Evolutionary conservation across 352 stramenopile genomes (phyloP).

Genomic region (Globisporangium splendens): DNA sequence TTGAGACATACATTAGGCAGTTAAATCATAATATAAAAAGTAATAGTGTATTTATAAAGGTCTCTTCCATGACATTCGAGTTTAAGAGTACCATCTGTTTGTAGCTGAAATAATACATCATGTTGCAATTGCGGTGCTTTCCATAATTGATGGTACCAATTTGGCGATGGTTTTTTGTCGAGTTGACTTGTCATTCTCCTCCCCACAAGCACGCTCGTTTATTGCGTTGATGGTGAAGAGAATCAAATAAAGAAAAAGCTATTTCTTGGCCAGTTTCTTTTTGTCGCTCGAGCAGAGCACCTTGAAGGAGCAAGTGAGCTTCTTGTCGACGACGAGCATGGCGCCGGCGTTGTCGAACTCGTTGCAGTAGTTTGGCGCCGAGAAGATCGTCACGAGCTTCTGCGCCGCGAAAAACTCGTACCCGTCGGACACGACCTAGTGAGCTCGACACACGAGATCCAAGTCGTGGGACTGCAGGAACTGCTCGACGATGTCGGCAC

Average conservation of each 20-base stretch:
- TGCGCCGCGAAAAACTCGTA: conserved; percentile 99
- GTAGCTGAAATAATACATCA: too few species aligned
- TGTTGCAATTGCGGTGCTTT: too few species aligned
- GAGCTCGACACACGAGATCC: conserved; percentile 96
- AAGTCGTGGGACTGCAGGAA: conserved; percentile 97
- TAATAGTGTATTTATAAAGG: too few species aligned
- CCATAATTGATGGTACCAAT: too few species aligned
- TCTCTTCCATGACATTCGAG: too few species aligned
- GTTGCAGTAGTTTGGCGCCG: conserved; percentile 99
- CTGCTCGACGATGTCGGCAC: conserved; percentile 95
- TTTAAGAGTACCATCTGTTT: too few species aligned
- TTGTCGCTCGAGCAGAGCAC: conserved; percentile 77
- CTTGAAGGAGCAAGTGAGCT: conserved; percentile 78
- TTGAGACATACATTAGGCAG: too few species aligned
- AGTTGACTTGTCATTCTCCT: too few species aligned
- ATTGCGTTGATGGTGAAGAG: too few species aligned
- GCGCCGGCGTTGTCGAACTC: conserved; percentile 99
- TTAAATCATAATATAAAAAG: too few species aligned
- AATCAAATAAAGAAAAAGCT: not conserved
- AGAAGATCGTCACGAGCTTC: conserved; percentile 99
- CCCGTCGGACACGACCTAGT: conserved; percentile 99
- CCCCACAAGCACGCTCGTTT: too few species aligned
- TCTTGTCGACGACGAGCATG: conserved; percentile 78
- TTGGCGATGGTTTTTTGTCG: too few species aligned
- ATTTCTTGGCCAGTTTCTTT: conserved; percentile 46